A percentile compares a stretch with the other conserved stretches of the same genome.
Conservation (phyloP, 768 basidiomycete genomes). For the Pleurotus eryngii region DNA sequence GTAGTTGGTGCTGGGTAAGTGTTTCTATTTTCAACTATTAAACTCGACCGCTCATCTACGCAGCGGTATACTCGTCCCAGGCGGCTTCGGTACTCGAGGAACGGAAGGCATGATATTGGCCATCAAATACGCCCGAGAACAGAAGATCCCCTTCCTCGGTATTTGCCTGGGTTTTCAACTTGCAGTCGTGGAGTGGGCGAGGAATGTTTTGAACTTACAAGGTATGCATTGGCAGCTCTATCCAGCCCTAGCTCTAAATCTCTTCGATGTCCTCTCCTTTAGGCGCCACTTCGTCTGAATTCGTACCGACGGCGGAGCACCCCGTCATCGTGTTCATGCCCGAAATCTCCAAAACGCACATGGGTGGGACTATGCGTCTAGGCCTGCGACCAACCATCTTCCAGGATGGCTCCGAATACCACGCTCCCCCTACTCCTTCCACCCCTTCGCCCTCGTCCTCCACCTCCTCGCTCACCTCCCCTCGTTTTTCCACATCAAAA, state of each 20-base stretch:
- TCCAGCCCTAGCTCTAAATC: neutral
- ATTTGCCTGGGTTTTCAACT: constrained; percentile 98
- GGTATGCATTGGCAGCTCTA: constrained; percentile 36
- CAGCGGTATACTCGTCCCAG: constrained; percentile 95
- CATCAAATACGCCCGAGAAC: constrained; percentile 96
- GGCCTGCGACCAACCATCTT: constrained; percentile 96
- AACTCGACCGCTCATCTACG: neutral
- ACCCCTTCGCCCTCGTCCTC: constrained; percentile 1
- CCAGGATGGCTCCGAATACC: constrained; percentile 53
- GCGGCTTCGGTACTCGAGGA: constrained; percentile 91
- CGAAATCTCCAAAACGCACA: constrained; percentile 95
- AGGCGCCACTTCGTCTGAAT: constrained; percentile 89
- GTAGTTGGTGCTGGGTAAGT: constrained; percentile 86
- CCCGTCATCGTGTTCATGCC: constrained; percentile 97
- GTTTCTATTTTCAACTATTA: too few species aligned
- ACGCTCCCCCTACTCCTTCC: neutral
- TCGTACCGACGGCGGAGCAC: constrained; percentile 55
- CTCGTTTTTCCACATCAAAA: neutral
- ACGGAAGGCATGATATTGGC: constrained; percentile 98
- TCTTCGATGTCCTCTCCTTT: constrained; percentile 12
- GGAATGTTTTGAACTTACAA: constrained; percentile 71
- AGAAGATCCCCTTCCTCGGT: constrained; percentile 91
- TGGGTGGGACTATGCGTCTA: constrained; percentile 99
- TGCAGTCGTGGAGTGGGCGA: constrained; percentile 92
- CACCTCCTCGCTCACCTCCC: neutral